Base-by-base conservation (phyloP, 805 yeast genomes). In the Kodamaea sagamina region DNA sequence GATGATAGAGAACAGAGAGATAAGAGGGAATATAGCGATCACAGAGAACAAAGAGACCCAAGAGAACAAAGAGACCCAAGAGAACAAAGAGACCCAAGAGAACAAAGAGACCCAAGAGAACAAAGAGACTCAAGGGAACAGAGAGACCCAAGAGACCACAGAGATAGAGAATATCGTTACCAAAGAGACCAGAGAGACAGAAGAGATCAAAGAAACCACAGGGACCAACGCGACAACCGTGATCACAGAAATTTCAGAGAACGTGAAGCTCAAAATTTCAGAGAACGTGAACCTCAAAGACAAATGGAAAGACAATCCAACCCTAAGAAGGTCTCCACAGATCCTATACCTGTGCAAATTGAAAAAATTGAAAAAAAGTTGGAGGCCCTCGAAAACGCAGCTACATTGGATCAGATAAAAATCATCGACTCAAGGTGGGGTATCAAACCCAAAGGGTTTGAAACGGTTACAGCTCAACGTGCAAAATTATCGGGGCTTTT, bases 401-500 rank as follows among this genome's bases (percentile, higher is more conserved):
- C 68, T 0, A 71, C 83, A 0, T 62, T 87, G 22, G 75, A 78
- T 32, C 67, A 76, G 35, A 59, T 86, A n/a, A 65, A 67, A 37
- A 67, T 82, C 9, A 54, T 63, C 9, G 70, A 68, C 13, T 71
- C 87, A 0, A 64, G 71, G 38, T 88, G 95, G 95, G 93, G 87
- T 39, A 66, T 77, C 17, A 72, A 74, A 25, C 89, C 95, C 1
- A 70, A 71, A 47, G 92, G 88, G 0, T 84, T 84, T 57, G 93
- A 86, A 54, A 75, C 77, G 5, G 81, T 85, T 1, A 75, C 86
- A 1, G 85, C 93, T 0, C 86, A 82, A 47, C 71, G 84, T 47
- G 95, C 93, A 4, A 89, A 88, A 54, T 65, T 85, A 12, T 77
- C 88, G 1, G 96, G 96, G 0, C 61, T 86, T 2, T 89, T 88